Conservation (phyloP, 345 rosid species). For the Arabidopsis suecica region DNA sequence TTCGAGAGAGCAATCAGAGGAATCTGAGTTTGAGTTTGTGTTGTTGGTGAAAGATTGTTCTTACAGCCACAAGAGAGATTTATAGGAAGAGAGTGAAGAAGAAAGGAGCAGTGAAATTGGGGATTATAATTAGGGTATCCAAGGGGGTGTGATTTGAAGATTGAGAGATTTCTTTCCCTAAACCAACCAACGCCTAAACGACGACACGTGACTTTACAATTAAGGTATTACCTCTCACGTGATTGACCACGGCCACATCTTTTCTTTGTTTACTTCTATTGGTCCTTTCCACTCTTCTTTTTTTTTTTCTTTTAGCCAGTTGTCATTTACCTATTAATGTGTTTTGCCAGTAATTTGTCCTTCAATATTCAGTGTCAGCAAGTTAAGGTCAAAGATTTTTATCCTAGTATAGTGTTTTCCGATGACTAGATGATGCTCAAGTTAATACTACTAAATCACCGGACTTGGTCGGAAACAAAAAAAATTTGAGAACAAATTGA, state of each 20-base stretch:
- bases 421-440: not conserved
- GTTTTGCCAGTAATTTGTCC: not conserved
- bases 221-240: constrained; percentile 2
- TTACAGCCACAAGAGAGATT: constrained; percentile 5
- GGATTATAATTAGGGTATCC: not conserved
- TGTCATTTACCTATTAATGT: not conserved
- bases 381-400: not conserved
- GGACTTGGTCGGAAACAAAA: no score
- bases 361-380: not conserved
- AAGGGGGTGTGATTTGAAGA: not conserved
- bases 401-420: not conserved
- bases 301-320: not conserved
- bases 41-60: not conserved
- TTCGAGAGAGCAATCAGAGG: not conserved
- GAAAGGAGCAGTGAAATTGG: constrained; percentile 11
- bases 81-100: not conserved
- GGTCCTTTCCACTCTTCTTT: not conserved
- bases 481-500: no score
- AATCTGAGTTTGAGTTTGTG: not conserved
- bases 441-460: not conserved
- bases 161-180: not conserved
- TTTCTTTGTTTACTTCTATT: not conserved
- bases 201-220: constrained; percentile 14
- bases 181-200: not conserved
- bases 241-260: constrained; percentile 12